Evolutionary conservation across 1,284 basidiomycete genomes (phyloP), one percentile per base, ranked within the genome.

Genomic region (Gomphus bonarii): DNA sequence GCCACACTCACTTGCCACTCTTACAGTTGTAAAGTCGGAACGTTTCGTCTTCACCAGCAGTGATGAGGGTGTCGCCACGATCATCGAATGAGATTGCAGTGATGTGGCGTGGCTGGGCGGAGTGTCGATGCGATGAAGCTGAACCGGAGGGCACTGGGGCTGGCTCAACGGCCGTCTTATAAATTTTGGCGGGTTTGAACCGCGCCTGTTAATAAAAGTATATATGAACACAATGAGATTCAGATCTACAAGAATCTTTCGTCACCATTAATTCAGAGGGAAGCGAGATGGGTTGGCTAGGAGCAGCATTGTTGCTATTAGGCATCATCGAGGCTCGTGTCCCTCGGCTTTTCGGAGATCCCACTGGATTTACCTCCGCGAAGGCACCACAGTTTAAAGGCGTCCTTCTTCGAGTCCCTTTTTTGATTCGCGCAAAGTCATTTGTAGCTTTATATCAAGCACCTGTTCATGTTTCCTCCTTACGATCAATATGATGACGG

Each of bases 41-140:
- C 1, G 85, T 86, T 71, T 98, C 95, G 67, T 99, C 95, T 67
- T 97, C 89, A n/a, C 79, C 85, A 0, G 92, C 87, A 4, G 93
- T 95, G 40, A 98, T 77, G 44, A 95, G 73, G 59, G 81, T 78
- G 62, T 94, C 88, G 4, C 97, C 97, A 64, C 81, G 75, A 67
- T 97, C 93, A 68, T 98, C 95, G 67, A 95, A 99, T 33, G 81
- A 80, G 30, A 97, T 78, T 11, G 91, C 89, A 0, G 92, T 97
- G 53, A 97, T 88, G 65, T 90, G 86, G 61, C 80, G 72, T 33
- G 80, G 79, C 2, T 75, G 75, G 22, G 69, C 59, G 61, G 58
- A 72, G 65, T 53, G 75, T 69, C 40, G 68, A 51, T 36, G 20
- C 22, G 36, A 61, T 44, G 72, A 65, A 48, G 71, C 70, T 40